Percentiles rank a stretch among this genome's conserved stretches.
These are phyloP conservation scores for Hypomontagnella monticulosa DNA, from an alignment of 495 filamentous ascomycete genomes.

Conservation along the genomic window DNA sequence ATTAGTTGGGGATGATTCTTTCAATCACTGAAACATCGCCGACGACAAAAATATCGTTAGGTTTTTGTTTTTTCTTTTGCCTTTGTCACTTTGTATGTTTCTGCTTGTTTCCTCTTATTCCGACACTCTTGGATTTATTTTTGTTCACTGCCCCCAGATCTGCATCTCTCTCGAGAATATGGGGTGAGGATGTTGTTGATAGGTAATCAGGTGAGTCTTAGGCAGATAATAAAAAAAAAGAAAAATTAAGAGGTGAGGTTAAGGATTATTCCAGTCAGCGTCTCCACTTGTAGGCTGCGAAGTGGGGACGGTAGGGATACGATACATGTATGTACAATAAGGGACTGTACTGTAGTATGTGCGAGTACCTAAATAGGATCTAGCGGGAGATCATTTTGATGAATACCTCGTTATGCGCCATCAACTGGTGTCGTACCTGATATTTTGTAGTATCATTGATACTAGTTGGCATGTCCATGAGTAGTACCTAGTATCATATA, in stretches of 20 bases:
- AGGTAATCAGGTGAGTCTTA: conserved; percentile 16
- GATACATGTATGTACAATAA: conserved; percentile 18
- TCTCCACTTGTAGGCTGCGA: conserved; percentile 18
- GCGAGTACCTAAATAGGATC: conserved; percentile 15
- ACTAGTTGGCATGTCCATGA: no score
- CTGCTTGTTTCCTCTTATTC: not conserved
- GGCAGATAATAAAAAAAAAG: conserved; percentile 17
- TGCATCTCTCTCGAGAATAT: conserved; percentile 10
- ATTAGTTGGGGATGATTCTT: conserved; percentile 28
- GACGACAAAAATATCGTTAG: conserved; percentile 4
- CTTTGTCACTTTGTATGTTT: not conserved
- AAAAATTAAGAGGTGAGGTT: conserved; percentile 19
- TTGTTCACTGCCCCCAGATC: not conserved
- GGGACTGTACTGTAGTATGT: conserved; percentile 12
- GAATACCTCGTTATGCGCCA: not conserved
- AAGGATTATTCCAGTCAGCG: conserved; percentile 19
- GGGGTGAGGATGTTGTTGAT: conserved; percentile 11
- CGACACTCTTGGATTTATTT: not conserved
- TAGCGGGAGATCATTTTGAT: conserved; percentile 21
- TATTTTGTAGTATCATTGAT: not conserved
- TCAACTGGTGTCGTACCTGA: conserved; percentile 14
- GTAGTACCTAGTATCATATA: no score
- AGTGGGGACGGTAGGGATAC: not conserved
- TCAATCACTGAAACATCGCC: conserved; percentile 33
- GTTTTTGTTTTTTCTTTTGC: conserved; percentile 4